phyloP scores from a whole-genome alignment of 2,329 filamentous ascomycete genomes.

The Arthrobotrys iridis region DNA sequence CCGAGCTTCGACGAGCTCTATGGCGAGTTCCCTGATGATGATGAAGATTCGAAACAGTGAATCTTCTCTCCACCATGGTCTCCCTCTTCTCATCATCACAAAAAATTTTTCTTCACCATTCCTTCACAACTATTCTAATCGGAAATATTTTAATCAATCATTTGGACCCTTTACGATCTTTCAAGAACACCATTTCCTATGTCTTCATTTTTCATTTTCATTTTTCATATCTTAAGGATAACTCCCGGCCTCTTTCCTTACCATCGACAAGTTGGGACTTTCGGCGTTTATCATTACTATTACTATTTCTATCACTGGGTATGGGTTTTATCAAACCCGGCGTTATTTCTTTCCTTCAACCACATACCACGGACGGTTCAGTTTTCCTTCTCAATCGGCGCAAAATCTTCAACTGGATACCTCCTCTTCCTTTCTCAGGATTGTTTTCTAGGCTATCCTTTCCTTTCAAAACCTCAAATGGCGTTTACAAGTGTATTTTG shows the following conservation, averaged over 20 bases:
- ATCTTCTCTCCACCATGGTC: neutral
- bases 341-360: conserved; percentile 46
- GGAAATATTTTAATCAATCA: conserved; percentile 41
- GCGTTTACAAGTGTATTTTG: conserved; percentile 44
- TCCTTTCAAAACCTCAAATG: conserved; percentile 21
- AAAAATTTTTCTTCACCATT: conserved; percentile 16
- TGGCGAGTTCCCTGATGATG: conserved; percentile 63
- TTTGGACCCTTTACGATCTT: conserved; percentile 49
- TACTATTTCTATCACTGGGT: conserved; percentile 30
- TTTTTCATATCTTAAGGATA: conserved; percentile 18
- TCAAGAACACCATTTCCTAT: conserved; percentile 46
- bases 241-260: conserved; percentile 30
- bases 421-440: conserved; percentile 37
- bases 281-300: conserved; percentile 36
- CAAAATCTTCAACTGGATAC: conserved; percentile 46
- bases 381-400: conserved; percentile 37
- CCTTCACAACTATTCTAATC: conserved; percentile 29
- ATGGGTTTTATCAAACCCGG: conserved; percentile 51
- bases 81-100: neutral
- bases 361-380: conserved; percentile 53
- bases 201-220: conserved; percentile 24
- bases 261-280: conserved; percentile 5
- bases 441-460: conserved; percentile 22
- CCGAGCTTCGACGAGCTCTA: conserved; percentile 76
- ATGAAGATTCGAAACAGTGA: conserved; percentile 53